Evolutionary conservation across 1,284 basidiomycete species (phyloP).

Genomic region (Microbotryum lychnidis-dioicae): DNA sequence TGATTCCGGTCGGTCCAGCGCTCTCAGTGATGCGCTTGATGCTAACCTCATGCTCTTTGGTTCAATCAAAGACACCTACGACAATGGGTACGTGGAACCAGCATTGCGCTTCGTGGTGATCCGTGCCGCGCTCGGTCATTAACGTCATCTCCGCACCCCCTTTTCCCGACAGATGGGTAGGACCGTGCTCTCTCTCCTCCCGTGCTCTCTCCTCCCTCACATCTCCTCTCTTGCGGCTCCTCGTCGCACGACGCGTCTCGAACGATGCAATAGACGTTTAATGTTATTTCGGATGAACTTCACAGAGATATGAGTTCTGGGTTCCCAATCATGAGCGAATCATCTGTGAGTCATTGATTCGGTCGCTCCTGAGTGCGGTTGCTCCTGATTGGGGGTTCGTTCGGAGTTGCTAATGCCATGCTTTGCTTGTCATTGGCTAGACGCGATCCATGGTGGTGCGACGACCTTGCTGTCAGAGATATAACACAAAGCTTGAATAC

Average conservation of each 20-base stretch:
- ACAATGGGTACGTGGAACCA: conserved; percentile 11
- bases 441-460: conserved; percentile 34
- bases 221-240: too few relatives aligned
- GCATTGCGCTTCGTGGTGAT: not conserved
- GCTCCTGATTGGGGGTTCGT: too few relatives aligned
- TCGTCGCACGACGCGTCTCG: not conserved
- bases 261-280: not conserved
- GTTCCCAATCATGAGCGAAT: conserved; percentile 36
- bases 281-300: not conserved
- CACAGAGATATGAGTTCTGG: conserved; percentile 38
- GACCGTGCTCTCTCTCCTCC: not conserved
- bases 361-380: too few relatives aligned
- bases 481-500: not conserved
- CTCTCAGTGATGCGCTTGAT: not conserved
- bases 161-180: not conserved
- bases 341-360: conserved; percentile 20
- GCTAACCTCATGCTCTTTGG: too few relatives aligned
- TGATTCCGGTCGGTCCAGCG: not conserved
- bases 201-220: too few relatives aligned
- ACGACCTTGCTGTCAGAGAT: not conserved
- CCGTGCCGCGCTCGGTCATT: not conserved
- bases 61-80: conserved; percentile 17
- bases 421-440: too few relatives aligned
- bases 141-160: not conserved
- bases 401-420: too few relatives aligned